Evolutionary conservation across 768 basidiomycete species (phyloP), one percentile per base, ranked within the genome.

Genomic region (Naematelia encephala): DNA sequence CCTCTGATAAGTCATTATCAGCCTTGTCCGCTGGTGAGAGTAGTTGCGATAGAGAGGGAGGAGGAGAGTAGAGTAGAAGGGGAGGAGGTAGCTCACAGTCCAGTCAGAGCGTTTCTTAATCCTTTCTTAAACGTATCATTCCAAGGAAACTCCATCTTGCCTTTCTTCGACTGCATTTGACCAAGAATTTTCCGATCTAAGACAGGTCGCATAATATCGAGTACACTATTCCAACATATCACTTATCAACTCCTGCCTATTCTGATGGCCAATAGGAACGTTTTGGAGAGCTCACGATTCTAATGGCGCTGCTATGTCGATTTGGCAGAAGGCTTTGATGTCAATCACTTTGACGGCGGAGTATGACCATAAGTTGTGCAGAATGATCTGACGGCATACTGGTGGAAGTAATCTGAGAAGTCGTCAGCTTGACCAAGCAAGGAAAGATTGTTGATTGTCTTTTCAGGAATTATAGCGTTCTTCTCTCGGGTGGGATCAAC

Each of bases 101-200:
- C 74, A 0, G 73, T 73, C 51, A 77, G 43, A 26, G 70, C 74
- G 26, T 73, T 75, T 46, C 75, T 48, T n/a, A 77, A 50, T 3
- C 73, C 71, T 28, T 50, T 28, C 52, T 70, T 68, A 61, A 73
- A 77, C 1, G 63, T 50, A 3, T 67, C 66, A 44, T 75, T 73
- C 28, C 64, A 48, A 47, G 63, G 59, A 59, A 59, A 60, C 23
- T 59, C 34, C 54, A 64, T 60, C 51, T 66, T 57, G 56, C 56
- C 47, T 59, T 66, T 60, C 56, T 64, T 51, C 23, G 61, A 26
- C 21, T 63, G 43, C 45, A 61, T 21, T 11, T 54, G 29, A 49
- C 58, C 53, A 43, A 74, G 43, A 43, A 74, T 65, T 53, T 69
- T 64, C 16, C 68, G 44, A 21, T 63, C 59, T 25, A 67, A n/a